Evolutionary conservation across 345 rosid species (phyloP).

Genomic region (Citrus sp.): DNA sequence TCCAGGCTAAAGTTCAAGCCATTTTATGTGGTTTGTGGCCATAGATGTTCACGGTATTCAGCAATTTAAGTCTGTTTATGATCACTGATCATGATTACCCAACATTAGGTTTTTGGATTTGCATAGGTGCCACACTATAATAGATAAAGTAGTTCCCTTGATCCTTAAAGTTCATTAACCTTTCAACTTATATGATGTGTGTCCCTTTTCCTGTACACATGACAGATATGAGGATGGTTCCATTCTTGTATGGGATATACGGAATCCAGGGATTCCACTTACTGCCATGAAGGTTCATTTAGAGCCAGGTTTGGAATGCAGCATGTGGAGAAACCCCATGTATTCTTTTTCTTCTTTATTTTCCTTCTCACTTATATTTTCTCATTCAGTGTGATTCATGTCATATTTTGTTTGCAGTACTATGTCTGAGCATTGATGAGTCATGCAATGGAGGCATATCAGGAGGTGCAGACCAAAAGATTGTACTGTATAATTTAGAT

Average conservation of each 20-base stretch:
- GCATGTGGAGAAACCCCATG: not conserved
- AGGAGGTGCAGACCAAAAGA: slow-evolving; percentile 88
- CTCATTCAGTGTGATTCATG: not conserved
- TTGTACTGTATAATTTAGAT: slow-evolving; percentile 62
- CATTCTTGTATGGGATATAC: slow-evolving; percentile 78
- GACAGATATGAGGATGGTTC: slow-evolving; percentile 92
- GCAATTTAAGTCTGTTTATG: not conserved
- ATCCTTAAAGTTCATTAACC: not conserved
- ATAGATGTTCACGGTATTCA: not conserved
- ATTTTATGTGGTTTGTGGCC: not conserved
- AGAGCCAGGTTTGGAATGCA: slow-evolving; percentile 67
- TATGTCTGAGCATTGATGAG: slow-evolving; percentile 62
- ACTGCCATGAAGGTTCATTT: slow-evolving; percentile 75
- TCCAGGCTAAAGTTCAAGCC: not conserved
- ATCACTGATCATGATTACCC: not conserved
- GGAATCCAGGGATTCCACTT: slow-evolving; percentile 58
- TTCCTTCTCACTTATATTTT: slow-evolving; percentile 9
- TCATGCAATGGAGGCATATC: slow-evolving; percentile 69
- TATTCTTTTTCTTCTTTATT: slow-evolving; percentile 17
- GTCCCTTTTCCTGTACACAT: slow-evolving; percentile 16
- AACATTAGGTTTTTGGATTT: not conserved
- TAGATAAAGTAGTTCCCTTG: not conserved
- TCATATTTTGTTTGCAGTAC: slow-evolving; percentile 47
- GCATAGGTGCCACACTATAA: not conserved
- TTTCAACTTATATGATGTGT: not conserved